Evolutionary conservation across 225 moss, liverwort and hornwort species (phyloP).

Genomic region (Pseudoscleropodium purum): DNA sequence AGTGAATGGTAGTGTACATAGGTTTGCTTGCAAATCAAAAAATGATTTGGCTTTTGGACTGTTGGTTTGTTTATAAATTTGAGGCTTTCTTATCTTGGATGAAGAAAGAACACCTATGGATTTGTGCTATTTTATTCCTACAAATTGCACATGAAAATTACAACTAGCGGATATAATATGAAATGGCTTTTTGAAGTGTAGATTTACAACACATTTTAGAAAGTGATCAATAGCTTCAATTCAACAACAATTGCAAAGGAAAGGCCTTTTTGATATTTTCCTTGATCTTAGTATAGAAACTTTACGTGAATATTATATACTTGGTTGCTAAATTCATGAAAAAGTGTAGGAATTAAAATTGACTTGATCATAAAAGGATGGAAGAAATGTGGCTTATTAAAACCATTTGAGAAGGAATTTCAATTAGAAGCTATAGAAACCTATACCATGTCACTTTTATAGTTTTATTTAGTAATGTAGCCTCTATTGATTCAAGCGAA

Average conservation of each 20-base stretch:
- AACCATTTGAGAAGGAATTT: neutral
- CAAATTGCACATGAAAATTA: too few species aligned
- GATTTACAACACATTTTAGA: neutral
- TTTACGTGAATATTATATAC: neutral
- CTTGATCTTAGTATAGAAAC: neutral
- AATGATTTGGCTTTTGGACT: neutral
- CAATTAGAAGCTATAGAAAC: neutral
- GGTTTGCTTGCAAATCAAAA: neutral
- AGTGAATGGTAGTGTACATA: neutral
- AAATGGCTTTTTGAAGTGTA: too few species aligned
- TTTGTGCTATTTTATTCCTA: too few species aligned
- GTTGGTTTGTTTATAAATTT: neutral
- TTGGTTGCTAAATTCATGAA: neutral
- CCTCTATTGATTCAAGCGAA: neutral
- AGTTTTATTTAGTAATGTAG: neutral
- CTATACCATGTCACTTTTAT: neutral
- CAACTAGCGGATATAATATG: neutral
- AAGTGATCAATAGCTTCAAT: neutral
- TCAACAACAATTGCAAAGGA: neutral
- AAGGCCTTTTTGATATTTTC: neutral
- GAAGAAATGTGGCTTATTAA: neutral
- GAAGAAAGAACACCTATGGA: too few species aligned
- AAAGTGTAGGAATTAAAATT: neutral
- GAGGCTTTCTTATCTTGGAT: too few species aligned
- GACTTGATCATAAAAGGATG: neutral